Percentiles rank a stretch among this genome's conserved stretches.
Evolutionary conservation across 2,329 filamentous ascomycete species (phyloP).

Genomic region (Aspergillus arachidicola): DNA sequence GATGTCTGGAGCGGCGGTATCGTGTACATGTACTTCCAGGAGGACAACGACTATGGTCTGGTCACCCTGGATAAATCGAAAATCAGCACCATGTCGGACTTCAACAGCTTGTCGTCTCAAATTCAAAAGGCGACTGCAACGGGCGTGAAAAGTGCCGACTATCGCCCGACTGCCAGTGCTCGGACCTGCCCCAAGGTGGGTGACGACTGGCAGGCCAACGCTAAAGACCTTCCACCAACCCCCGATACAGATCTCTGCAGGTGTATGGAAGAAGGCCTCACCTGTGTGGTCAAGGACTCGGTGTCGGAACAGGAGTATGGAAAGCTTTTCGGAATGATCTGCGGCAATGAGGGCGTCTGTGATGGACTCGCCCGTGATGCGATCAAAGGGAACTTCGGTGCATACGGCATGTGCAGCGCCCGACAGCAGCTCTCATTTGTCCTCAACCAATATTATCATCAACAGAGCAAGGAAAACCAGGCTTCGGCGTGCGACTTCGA

Average conservation of each 20-base stretch:
- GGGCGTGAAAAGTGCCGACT: constrained; percentile 66
- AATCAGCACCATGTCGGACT: constrained; percentile 73
- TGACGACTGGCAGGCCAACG: constrained; percentile 68
- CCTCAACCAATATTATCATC: constrained; percentile 50
- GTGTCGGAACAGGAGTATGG: constrained; percentile 57
- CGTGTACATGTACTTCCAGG: constrained; percentile 98
- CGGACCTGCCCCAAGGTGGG: constrained; percentile 70
- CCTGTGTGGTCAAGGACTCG: constrained; percentile 67
- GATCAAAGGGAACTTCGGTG: constrained; percentile 47
- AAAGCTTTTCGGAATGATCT: constrained; percentile 65
- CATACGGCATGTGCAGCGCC: constrained; percentile 51
- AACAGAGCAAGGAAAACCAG: constrained; percentile 26
- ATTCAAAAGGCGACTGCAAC: constrained; percentile 69
- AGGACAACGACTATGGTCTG: constrained; percentile 77
- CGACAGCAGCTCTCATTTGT: constrained; percentile 50
- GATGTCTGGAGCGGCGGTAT: constrained; percentile 91
- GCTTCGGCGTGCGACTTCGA: constrained; percentile 46
- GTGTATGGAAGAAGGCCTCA: constrained; percentile 78
- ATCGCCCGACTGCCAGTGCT: constrained; percentile 71
- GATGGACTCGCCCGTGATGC: constrained; percentile 44
- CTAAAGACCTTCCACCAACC: constrained; percentile 71
- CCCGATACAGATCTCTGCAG: constrained; percentile 78
- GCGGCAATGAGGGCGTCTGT: constrained; percentile 39
- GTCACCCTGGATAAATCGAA: constrained; percentile 65
- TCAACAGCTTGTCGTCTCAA: constrained; percentile 69